These are phyloP conservation scores for Rhizopogon roseolus DNA, from an alignment of 768 basidiomycete species.

Conservation along the genomic window DNA sequence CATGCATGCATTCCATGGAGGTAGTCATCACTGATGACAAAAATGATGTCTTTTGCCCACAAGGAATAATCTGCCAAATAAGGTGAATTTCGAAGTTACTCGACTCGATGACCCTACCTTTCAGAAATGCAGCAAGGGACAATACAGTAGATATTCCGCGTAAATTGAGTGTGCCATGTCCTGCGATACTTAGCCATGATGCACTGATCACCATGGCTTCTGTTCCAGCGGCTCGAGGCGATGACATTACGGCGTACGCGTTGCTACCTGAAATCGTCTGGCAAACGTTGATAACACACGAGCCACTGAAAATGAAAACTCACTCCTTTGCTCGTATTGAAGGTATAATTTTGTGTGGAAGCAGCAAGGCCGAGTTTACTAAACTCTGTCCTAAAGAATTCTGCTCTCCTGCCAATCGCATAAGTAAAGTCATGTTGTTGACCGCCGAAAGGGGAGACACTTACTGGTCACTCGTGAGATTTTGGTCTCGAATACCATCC, in stretches of 20 bases:
- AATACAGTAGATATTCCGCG: slow-evolving; percentile 85
- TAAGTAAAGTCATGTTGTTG: not conserved
- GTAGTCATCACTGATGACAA: slow-evolving; percentile 86
- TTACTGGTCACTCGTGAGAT: slow-evolving; percentile 71
- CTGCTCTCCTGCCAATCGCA: slow-evolving; percentile 50
- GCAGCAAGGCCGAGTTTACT: slow-evolving; percentile 68
- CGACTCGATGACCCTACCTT: slow-evolving; percentile 46
- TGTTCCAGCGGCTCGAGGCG: slow-evolving; percentile 88
- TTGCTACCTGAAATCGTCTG: slow-evolving; percentile 67
- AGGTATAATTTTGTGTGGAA: slow-evolving; percentile 65
- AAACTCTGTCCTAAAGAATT: slow-evolving; percentile 60
- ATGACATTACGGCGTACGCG: slow-evolving; percentile 74
- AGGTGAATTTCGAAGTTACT: not conserved
- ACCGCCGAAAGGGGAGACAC: slow-evolving; percentile 18
- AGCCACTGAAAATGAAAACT: not conserved
- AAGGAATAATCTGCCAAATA: slow-evolving; percentile 65
- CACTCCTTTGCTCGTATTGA: slow-evolving; percentile 49
- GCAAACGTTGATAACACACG: slow-evolving; percentile 1
- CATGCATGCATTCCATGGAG: slow-evolving; percentile 93
- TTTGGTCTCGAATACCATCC: slow-evolving; percentile 54
- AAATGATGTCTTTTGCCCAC: slow-evolving; percentile 93
- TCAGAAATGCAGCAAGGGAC: slow-evolving; percentile 77
- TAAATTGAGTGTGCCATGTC: slow-evolving; percentile 62
- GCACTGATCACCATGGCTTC: slow-evolving; percentile 93
- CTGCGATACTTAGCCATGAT: slow-evolving; percentile 74